A percentile compares a stretch with the other conserved stretches of the same genome.
Evolutionary conservation across 2,329 filamentous ascomycete species (phyloP).

Genomic region (Arthrobotrys pseudoclavata): DNA sequence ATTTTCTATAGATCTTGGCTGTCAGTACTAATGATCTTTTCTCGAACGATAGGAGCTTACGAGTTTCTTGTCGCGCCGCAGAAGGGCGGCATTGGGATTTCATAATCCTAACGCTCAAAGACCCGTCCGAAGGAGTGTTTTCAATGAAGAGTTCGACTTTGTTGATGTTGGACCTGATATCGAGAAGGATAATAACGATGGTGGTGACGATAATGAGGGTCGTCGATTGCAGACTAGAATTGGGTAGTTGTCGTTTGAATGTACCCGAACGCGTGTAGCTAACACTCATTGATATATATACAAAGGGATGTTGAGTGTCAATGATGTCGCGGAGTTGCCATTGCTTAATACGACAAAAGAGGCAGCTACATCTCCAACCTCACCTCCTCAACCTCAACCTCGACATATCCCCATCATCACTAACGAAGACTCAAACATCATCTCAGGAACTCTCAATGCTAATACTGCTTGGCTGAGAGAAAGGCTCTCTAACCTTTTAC

Average conservation of each 20-base stretch:
- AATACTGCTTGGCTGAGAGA: neutral
- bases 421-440: neutral
- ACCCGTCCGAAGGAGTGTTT: neutral
- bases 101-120: neutral
- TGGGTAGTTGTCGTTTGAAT: neutral
- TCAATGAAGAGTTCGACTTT: neutral
- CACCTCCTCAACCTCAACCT: neutral
- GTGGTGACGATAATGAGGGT: neutral
- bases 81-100: neutral
- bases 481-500: neutral
- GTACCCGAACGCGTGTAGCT: neutral
- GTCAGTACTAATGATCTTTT: neutral
- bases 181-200: neutral
- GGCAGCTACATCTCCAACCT: neutral
- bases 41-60: neutral
- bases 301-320: neutral
- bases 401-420: neutral
- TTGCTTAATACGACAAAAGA: neutral
- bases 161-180: neutral
- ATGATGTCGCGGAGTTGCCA: neutral
- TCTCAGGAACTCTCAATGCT: neutral
- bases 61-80: neutral
- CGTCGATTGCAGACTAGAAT: neutral
- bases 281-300: neutral
- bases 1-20: too few relatives aligned